phyloP scores from a whole-genome alignment of 306 rosid genomes.

The Benincasa hispida region DNA sequence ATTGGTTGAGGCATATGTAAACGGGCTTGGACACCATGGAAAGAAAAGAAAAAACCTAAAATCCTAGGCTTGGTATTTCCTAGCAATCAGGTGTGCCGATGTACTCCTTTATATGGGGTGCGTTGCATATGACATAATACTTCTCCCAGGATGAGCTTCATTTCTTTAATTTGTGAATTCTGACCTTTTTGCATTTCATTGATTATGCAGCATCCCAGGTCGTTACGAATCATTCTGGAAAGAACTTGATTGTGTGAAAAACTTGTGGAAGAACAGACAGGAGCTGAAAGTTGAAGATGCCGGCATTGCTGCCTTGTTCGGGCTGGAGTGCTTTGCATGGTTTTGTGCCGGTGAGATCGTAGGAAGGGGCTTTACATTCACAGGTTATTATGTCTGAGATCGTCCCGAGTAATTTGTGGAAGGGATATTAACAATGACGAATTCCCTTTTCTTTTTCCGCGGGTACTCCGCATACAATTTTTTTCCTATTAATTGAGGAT shows the following conservation, averaged over 20 bases:
- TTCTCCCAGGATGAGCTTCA: neutral
- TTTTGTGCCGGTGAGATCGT: constrained; percentile 48
- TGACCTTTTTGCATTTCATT: neutral
- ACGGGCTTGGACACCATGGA: no score
- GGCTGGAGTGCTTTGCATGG: constrained; percentile 59
- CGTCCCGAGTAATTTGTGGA: neutral
- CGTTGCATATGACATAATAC: neutral
- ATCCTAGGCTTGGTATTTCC: neutral
- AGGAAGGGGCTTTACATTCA: constrained; percentile 61
- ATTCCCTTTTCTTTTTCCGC: neutral
- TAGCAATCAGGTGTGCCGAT: neutral
- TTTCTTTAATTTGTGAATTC: neutral
- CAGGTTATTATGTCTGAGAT: constrained; percentile 44
- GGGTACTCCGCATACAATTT: constrained; percentile 23
- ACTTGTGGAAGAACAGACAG: constrained; percentile 49
- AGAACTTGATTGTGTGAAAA: constrained; percentile 53
- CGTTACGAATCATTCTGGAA: constrained; percentile 52
- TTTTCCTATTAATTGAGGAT: constrained; percentile 34
- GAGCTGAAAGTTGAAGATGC: constrained; percentile 63
- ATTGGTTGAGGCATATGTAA: no score
- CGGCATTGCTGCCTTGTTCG: constrained; percentile 56
- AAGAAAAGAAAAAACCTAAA: neutral
- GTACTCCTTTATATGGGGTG: neutral
- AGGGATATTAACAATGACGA: neutral
- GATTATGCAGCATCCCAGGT: constrained; percentile 41